Base-by-base conservation (phyloP, 176 grass and related monocot species). In the Saccharum officinarum region DNA sequence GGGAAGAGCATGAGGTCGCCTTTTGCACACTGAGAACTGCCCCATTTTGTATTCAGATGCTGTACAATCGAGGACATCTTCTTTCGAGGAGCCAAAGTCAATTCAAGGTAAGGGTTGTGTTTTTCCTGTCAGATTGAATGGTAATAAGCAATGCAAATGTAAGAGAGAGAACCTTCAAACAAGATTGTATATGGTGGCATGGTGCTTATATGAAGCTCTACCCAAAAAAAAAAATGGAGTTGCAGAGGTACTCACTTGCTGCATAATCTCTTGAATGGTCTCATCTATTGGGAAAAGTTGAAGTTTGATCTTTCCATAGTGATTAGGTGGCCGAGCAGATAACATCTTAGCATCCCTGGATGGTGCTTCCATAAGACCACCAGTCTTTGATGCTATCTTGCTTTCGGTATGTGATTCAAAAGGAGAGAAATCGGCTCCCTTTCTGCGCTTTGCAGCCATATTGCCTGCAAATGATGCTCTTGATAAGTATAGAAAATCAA, bases 31-130 rank as follows among this genome's bases (percentile, higher is more conserved):
- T 82, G 86, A 69, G 85, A 92, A 78, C 46, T 80, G 44, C 85
- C 89, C 97, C 97, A 99, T 89, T 99, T 99, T 78, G 87, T 83
- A 67, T 86, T 89, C 44, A 99, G 76, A 86, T 99, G 97, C 80
- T 94, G 94, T 82, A 99, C 84, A 84, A 99, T 85, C 83, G 97
- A 99, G 61, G 97, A 97, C 68, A 99, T 94, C 85, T 94, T 99
- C 88, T 99, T 99, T 74, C 89, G 78, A 68, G 86, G 89, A 86
- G 90, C 78, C 84, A 99, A 67, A 88, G 77, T 97, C 82, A 99
- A 87, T 86, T 99, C 97, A 77, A 99, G 82, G 69, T 91, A 94
- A 66, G 94, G 97, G 55, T 94, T 99, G 76, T 85, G 94, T 38
- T 92, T 85, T 73, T 91, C 87, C 97, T 99, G 90, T 76, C 28